Base-by-base conservation (phyloP, 2,329 filamentous ascomycete species). In the Ophiostoma angusticollis region DNA sequence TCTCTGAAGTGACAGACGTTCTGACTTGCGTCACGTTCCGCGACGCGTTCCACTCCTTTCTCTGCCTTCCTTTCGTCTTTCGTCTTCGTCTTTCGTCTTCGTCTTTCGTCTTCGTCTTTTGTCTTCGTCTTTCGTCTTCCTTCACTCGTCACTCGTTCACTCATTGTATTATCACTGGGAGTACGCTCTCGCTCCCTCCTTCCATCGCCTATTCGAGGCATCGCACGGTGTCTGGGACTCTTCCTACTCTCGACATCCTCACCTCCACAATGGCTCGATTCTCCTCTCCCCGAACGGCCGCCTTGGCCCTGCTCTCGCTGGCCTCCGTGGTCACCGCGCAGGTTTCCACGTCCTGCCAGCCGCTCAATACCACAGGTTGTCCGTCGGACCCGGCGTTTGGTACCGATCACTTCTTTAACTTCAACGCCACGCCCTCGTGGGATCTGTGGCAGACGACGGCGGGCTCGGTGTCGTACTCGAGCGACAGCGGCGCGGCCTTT, bases 311-410 rank as follows among this genome's bases (percentile, higher is more conserved):
- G n/a, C n/a, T n/a, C n/a, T n/a, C n/a, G n/a, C n/a, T n/a, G n/a
- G n/a, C n/a, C n/a, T n/a, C n/a, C n/a, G n/a, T n/a, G n/a, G n/a
- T 59, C 40, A 50, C 67, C 27, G 85, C 80, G 35, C 89, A 95
- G 58, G 85, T 86, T 23, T 75, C 61, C 40, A 85, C 83, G 7
- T 58, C 68, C 30, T 96, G 87, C 65, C 78, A 93, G 54, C 87
- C 89, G 5, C 67, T 80, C 52, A 70, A 85, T 47, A 59, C 63
- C 44, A 74, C 69, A 31, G 59, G 63, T 47, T 93, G 86, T 56
- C 74, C 81, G 1, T 57, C 75, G 29, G 72, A 91, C 56, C 67
- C 75, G 2, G 86, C 83, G 11, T 69, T 93, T 14, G 75, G 78
- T 40, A 74, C 73, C 37, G 56, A 67, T 23, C 67, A 78, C 57